Evolutionary conservation across 1,284 basidiomycete species (phyloP), one percentile per base, ranked within the genome.

Genomic region (Sanguinoderma infundibulare): DNA sequence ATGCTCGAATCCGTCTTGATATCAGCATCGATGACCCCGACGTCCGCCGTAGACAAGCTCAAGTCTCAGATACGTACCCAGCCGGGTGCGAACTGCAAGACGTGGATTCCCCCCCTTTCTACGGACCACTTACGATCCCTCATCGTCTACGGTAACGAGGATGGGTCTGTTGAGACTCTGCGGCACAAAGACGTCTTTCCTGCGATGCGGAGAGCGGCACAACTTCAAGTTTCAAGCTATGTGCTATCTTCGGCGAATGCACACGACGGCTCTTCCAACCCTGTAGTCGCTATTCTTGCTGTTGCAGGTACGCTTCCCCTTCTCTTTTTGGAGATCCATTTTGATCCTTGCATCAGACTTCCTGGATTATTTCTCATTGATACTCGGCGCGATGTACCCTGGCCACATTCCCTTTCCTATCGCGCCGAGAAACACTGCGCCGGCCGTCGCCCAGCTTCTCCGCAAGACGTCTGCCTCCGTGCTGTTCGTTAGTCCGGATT

Each of bases 361-460:
- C 12, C 67, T 77, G 49, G 72, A 73, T 0, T 75, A 72, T 56
- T 65, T 69, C 42, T 68, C 73, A 1, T 40, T 71, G 12, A 57
- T 69, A 34, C 47, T 66, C 28, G 74, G 74, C n/a, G 61, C 77
- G 14, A 63, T 69, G 61, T 66, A 63, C 40, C 57, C 65, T 15
- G 74, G 72, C 8, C 69, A 62, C 55, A 62, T 58, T 9, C 60
- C 67, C 1, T 81, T 81, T 62, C 73, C 75, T 0, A 72, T 81
- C 39, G 81, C 80, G 5, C 70, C 74, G 0, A 72, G 78, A 30
- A 80, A 81, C 64, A 80, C 79, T 3, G 65, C 74, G 12, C 59
- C 69, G 7, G 78, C 74, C 0, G 65, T 80, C 12, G 74, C 71
- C 1, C 72, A 80, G 65, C 70, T 81, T 3, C 67, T 79, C n/a